Conservation (phyloP, 305 asterid genomes). For the Withania somnifera region DNA sequence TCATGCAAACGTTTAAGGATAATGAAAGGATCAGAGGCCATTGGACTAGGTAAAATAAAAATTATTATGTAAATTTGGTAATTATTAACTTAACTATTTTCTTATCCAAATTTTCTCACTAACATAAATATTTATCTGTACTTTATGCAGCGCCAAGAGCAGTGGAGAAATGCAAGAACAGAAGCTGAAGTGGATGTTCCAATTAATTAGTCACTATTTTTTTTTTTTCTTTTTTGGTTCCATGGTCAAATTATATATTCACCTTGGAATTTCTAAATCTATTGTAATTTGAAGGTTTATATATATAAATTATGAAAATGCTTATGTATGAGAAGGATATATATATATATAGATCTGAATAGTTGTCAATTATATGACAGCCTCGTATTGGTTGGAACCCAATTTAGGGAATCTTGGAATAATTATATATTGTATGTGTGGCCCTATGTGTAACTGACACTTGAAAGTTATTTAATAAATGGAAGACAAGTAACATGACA, state of each 20-base stretch:
- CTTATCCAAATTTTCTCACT: neutral
- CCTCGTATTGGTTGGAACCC: neutral
- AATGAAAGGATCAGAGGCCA: slow-evolving; percentile 13
- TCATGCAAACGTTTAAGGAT: slow-evolving; percentile 10
- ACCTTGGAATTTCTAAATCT: neutral
- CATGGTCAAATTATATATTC: neutral
- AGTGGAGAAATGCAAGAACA: slow-evolving; percentile 12
- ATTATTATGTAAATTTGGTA: neutral
- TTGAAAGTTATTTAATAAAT: neutral
- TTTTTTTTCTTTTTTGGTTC: neutral
- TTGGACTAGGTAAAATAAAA: slow-evolving; percentile 7
- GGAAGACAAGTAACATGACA: slow-evolving; percentile 11
- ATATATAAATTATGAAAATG: neutral
- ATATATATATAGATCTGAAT: neutral
- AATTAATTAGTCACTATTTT: neutral
- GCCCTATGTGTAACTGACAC: neutral
- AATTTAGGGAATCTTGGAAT: neutral
- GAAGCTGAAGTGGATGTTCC: neutral
- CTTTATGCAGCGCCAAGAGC: slow-evolving; percentile 12
- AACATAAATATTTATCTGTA: neutral
- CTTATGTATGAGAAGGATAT: neutral
- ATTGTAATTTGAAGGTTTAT: neutral
- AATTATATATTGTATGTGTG: neutral
- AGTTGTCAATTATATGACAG: neutral
- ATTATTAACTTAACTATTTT: neutral